Evolutionary conservation across 2,329 filamentous ascomycete species (phyloP), one percentile per base, ranked within the genome.

Genomic region (Ophiostoma piceae): DNA sequence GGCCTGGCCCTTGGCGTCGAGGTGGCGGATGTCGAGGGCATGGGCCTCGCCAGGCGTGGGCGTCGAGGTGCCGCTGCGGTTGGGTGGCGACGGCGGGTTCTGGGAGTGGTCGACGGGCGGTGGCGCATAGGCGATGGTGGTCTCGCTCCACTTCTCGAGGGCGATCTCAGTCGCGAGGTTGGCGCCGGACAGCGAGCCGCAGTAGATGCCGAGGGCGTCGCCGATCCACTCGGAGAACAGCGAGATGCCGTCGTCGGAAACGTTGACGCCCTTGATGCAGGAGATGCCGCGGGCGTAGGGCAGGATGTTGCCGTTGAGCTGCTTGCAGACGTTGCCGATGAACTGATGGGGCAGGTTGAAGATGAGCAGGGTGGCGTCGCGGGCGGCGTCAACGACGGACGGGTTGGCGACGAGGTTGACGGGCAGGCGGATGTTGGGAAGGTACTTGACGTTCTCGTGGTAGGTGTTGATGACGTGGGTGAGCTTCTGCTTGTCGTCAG

Each of bases 281-380:
- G 92, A 96, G 77, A 99, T 93, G 71, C 93, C 95, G 73, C 96
- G 88, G 35, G 95, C 94, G 76, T 89, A 98, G 7, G 95, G 95
- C 39, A 97, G 81, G 74, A 97, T 96, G 76, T 97, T 89, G 72
- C 94, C 95, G 76, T 90, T 85, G 72, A 99, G 84, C 78, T 93
- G 89, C 73, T 90, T 86, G 82, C 94, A 97, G 72, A 94, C 91
- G 73, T 90, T 90, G 77, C 87, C 87, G 77, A 99, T 97, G 79
- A 99, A 99, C 80, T 97, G 92, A 81, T 99, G 95, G 37, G 95
- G 91, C 71, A 97, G 86, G 82, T 98, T 98, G 86, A 99, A 99
- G 78, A 99, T 85, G 73, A 99, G 87, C 73, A 99, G 92, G 35
- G 92, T 92, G 35, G 94, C 91, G 79, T 91, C 88, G 77, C 89